Base-by-base conservation (phyloP, 2,329 filamentous ascomycete species). In the Neofusicoccum sp. region DNA sequence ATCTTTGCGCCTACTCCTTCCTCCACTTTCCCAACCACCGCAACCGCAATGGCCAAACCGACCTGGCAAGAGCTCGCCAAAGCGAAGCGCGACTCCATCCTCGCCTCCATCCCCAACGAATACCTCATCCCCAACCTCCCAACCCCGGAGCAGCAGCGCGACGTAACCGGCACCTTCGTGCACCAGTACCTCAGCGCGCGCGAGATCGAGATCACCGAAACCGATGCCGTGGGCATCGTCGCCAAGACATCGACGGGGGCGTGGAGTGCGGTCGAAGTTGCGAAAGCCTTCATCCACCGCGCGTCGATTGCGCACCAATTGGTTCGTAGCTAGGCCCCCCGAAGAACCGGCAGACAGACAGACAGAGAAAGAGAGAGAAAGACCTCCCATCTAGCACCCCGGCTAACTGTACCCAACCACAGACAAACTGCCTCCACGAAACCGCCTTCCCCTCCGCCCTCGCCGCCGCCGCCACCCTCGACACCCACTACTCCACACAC, bases 151-250 rank as follows among this genome's bases (percentile, higher is more conserved):
- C 48, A 61, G 60, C 60, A 61, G 43, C 60, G 40, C 12, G 67
- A 62, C 26, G 78, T 86, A 7, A 85, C 83, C 0, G 82, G 82
- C 5, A 61, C 73, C 12, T 87, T 82, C 64, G 80, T 86, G 44
- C 79, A 83, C 31, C 79, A 85, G 58, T 87, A 79, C 63, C 75
- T 88, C 1, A 77, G 73, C 5, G 61, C 77, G 20, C 69, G 76
- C 41, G 85, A 88, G 65, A 75, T 87, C 11, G 79, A 82, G 43
- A 87, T 88, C 61, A 88, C 86, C 0, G 83, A 86, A 65, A 82
- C 80, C 4, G 81, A 84, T 67, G 83, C 84, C 3, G 78, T 82
- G 5, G 81, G 78, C 0, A 85, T 88, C 60, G 80, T 82, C 0
- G 74, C 79, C 51, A 80, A 81, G 45, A 85, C 84, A 1, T 79